phyloP scores from a whole-genome alignment of 495 filamentous ascomycete genomes.

The Trichoderma parareesei region DNA sequence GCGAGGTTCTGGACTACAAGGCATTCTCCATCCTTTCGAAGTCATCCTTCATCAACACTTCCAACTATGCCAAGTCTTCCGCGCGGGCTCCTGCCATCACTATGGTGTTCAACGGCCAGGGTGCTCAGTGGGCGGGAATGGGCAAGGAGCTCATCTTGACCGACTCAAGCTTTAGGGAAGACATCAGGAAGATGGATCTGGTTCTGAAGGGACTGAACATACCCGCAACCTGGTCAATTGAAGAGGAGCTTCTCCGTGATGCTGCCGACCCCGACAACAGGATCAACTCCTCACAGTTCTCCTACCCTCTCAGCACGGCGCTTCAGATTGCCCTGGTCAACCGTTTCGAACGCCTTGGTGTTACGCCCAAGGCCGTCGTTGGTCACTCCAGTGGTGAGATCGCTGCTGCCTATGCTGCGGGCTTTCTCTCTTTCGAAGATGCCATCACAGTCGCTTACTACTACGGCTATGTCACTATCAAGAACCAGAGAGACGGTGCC shows the following conservation, averaged over 20 bases:
- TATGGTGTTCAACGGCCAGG: constrained; percentile 19
- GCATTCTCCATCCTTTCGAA: constrained; percentile 12
- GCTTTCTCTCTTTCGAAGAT: constrained; percentile 18
- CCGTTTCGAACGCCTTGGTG: constrained; percentile 34
- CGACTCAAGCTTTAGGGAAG: neutral
- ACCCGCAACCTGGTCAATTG: constrained; percentile 6
- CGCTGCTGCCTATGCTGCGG: constrained; percentile 26
- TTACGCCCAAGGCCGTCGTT: constrained; percentile 30
- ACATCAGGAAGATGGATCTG: constrained; percentile 8
- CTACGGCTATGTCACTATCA: constrained; percentile 19
- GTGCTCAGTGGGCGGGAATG: constrained; percentile 20
- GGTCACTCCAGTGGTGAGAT: constrained; percentile 32
- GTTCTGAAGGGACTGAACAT: neutral
- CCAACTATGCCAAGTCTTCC: neutral
- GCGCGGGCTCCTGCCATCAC: neutral
- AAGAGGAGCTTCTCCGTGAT: constrained; percentile 1
- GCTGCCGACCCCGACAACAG: neutral
- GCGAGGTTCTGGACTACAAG: constrained; percentile 7
- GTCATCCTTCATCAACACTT: constrained; percentile 5
- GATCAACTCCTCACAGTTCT: constrained; percentile 22
- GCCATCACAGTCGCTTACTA: constrained; percentile 21
- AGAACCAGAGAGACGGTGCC: constrained; percentile 19
- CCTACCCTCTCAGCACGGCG: constrained; percentile 33
- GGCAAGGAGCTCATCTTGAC: constrained; percentile 10
- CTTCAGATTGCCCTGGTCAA: constrained; percentile 41